phyloP scores from a whole-genome alignment of 495 filamentous ascomycete genomes.

The Bathelium albidoporum region DNA sequence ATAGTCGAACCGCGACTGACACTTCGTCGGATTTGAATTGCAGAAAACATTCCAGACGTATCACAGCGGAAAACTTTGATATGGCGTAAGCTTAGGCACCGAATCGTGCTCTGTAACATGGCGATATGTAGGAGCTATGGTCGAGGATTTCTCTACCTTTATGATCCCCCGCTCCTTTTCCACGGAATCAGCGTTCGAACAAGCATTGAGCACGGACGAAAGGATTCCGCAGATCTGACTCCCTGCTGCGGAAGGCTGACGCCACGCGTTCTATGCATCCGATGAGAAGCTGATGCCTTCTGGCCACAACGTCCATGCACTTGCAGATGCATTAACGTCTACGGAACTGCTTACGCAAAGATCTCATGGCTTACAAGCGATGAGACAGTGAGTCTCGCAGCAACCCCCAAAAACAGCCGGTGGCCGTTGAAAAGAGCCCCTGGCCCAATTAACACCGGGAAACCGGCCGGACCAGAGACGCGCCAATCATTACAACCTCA shows the following conservation, averaged over 20 bases:
- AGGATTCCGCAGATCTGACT: background rate
- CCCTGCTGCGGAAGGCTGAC: background rate
- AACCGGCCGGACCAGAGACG: background rate
- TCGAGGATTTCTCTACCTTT: background rate
- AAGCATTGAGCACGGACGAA: background rate
- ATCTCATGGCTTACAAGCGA: no score
- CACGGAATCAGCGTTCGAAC: background rate
- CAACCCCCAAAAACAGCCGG: no score
- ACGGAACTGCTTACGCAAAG: no score
- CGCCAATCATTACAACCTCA: background rate
- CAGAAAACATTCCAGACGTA: no score
- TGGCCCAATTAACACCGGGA: background rate
- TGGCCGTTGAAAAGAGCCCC: background rate
- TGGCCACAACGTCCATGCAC: no score
- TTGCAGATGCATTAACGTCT: no score
- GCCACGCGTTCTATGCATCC: background rate
- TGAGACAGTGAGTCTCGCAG: no score
- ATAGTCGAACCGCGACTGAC: no score
- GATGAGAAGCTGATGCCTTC: no score
- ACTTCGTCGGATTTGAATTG: no score
- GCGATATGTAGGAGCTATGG: background rate
- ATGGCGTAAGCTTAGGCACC: background rate
- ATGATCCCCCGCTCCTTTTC: background rate
- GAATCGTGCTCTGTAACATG: background rate
- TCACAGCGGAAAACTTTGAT: background rate